These are phyloP conservation scores for Termitomyces sp. DNA, from an alignment of 768 basidiomycete species.

Conservation along the genomic window DNA sequence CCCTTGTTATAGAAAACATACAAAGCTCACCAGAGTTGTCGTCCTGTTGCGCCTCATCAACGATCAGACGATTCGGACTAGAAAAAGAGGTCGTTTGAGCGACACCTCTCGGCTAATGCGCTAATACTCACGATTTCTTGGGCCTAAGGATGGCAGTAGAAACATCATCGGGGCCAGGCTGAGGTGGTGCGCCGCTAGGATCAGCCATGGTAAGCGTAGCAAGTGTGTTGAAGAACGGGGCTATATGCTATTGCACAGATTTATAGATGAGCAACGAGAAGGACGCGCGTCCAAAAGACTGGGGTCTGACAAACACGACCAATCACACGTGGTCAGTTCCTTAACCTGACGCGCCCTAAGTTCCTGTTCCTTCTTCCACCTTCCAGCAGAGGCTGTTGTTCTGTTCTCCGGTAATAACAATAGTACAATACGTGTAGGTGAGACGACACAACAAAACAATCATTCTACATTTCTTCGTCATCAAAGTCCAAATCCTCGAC, in stretches of 20 bases:
- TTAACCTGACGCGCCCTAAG: not conserved
- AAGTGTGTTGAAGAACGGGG: slow-evolving; percentile 17
- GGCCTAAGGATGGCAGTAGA: slow-evolving; percentile 94
- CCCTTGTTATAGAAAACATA: not conserved
- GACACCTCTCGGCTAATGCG: slow-evolving; percentile 9
- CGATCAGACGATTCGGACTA: slow-evolving; percentile 96
- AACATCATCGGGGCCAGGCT: slow-evolving; percentile 83
- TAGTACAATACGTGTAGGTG: slow-evolving; percentile 6
- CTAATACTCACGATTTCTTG: slow-evolving; percentile 88
- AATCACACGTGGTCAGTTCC: slow-evolving; percentile 17
- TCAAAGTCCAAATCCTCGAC: slow-evolving; percentile 75
- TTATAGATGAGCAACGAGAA: slow-evolving; percentile 20
- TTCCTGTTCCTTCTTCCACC: slow-evolving; percentile 32
- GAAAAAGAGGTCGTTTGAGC: slow-evolving; percentile 19
- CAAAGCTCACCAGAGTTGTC: slow-evolving; percentile 83
- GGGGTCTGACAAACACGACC: slow-evolving; percentile 21
- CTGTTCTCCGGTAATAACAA: slow-evolving; percentile 8
- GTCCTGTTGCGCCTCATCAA: slow-evolving; percentile 90
- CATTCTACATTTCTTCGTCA: slow-evolving; percentile 67
- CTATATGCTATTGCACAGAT: slow-evolving; percentile 19
- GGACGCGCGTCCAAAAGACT: slow-evolving; percentile 38
- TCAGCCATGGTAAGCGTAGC: slow-evolving; percentile 52
- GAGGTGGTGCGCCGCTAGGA: slow-evolving; percentile 79
- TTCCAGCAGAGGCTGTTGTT: slow-evolving; percentile 21
- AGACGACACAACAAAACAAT: not conserved